Base-by-base conservation (phyloP, 2,329 filamentous ascomycete genomes). In the Aspergillus latus region DNA sequence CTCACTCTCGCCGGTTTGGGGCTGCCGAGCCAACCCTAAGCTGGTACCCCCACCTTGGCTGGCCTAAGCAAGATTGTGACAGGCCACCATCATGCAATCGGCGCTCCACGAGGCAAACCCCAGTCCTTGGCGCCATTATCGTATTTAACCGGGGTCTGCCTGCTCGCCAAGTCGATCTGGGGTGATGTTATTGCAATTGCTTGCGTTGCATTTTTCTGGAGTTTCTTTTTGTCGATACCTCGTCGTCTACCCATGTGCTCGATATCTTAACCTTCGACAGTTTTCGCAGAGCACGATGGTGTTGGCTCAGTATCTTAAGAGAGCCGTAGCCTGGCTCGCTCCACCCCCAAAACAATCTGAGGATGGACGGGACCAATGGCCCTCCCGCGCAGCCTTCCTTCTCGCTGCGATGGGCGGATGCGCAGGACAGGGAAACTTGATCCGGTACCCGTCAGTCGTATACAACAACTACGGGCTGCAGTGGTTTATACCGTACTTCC, bases 391-490 rank as follows among this genome's bases (percentile, higher is more conserved):
- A 2, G 77, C 82, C 10, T 84, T 84, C 66, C 71, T 84, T 5
- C 78, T 84, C 28, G 82, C 82, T 15, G 78, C 81, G 2, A 84
- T 84, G 81, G 81, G 82, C 43, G 82, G 82, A 49, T 82, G 80
- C 61, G 81, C 80, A 1, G 82, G 82, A 47, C 81, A 83, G 72
- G 82, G 82, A 29, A 84, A 84, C 63, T 72, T 84, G 26, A 73
- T 84, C 16, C 76, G 82, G 29, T 84, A 84, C 58, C 82, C 82
- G 2, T 84, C 81, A 0, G 79, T 82, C 39, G 77, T 84, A 2
- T 85, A 82, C 76, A 84, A 84, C 71, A 84, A 84, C 65, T 76
- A 82, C 54, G 82, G 82, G 2, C 72, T 84, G 5, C 82, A 84
- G 62, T 85, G 82, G 82, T 85, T 83, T 66, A 78, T 84, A 15